Conservation (phyloP, 495 filamentous ascomycete genomes). For the Usnea hakonensis region DNA sequence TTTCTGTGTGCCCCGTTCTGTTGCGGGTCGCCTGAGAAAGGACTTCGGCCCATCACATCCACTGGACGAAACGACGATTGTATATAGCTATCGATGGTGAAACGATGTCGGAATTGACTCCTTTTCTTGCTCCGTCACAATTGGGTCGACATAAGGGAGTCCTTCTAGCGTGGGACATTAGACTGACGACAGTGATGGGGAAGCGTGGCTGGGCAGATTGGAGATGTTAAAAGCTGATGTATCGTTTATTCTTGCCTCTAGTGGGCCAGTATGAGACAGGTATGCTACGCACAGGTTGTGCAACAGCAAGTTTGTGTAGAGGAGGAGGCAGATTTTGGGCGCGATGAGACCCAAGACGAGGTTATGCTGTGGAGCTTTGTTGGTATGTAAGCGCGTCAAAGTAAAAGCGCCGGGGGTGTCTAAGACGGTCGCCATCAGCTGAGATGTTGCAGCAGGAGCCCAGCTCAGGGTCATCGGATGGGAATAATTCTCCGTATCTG, state of each 20-base stretch:
- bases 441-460: not conserved
- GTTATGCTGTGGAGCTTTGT: not conserved
- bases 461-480: not conserved
- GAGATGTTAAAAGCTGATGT: not conserved
- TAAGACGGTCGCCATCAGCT: not conserved
- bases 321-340: not conserved
- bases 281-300: not conserved
- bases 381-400: not conserved
- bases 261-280: not conserved
- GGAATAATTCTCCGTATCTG: not conserved
- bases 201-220: not conserved
- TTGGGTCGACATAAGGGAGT: not conserved
- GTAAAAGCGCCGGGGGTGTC: not conserved
- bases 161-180: not conserved
- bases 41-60: conserved; percentile 20
- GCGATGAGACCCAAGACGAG: not conserved
- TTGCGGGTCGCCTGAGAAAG: conserved; percentile 18
- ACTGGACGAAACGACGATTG: not conserved
- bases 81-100: too few relatives aligned
- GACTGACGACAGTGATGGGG: not conserved
- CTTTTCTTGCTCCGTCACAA: not conserved
- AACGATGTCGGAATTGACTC: not conserved
- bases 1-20: conserved; percentile 19
- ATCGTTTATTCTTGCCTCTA: not conserved
- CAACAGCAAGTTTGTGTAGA: not conserved